phyloP scores from a whole-genome alignment of 2,329 filamentous ascomycete genomes.

The Huntiella savannae region DNA sequence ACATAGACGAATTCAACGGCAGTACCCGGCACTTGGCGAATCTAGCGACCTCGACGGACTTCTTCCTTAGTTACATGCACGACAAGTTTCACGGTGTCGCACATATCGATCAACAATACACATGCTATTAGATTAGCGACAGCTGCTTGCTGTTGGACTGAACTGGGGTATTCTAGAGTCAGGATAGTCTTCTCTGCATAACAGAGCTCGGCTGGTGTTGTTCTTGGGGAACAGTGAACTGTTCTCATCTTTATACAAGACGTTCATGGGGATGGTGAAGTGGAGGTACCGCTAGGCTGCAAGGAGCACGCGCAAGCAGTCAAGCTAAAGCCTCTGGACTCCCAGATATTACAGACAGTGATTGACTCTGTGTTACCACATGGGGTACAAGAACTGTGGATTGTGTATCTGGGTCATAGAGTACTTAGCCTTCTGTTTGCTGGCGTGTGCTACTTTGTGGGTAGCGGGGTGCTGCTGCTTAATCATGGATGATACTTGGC shows the following conservation, averaged over 20 bases:
- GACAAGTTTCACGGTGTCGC: neutral
- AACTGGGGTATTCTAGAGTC: constrained; percentile 5
- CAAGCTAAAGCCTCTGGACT: no score
- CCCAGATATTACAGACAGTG: no score
- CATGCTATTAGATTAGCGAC: neutral
- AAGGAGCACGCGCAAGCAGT: no score
- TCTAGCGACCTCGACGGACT: no score
- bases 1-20: neutral
- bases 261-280: neutral
- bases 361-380: neutral
- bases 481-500: constrained; percentile 5
- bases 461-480: neutral
- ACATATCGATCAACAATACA: constrained; percentile 1
- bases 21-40: no score
- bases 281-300: neutral
- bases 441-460: no score
- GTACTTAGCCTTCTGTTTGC: no score
- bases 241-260: constrained; percentile 23
- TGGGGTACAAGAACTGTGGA: neutral
- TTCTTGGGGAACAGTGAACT: constrained; percentile 28
- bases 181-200: neutral
- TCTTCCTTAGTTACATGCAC: neutral
- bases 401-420: no score
- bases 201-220: constrained; percentile 16
- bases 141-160: constrained; percentile 7